Conservation (phyloP, 2,329 filamentous ascomycete genomes). For the Neurospora sp. region DNA sequence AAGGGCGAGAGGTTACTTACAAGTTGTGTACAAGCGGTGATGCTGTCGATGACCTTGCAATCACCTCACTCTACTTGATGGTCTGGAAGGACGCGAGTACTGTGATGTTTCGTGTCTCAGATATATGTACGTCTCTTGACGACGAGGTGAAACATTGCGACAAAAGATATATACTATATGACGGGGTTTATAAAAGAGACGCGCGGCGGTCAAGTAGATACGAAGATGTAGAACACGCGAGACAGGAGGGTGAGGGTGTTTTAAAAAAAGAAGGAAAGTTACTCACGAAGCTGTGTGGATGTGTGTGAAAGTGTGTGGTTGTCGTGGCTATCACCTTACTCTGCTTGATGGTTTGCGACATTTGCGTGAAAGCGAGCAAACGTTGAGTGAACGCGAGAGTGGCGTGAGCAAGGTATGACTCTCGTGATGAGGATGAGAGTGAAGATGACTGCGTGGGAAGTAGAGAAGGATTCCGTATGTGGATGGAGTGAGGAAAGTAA, state of each 20-base stretch:
- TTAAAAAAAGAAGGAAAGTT: background rate
- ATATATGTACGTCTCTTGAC: background rate
- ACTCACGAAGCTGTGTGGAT: background rate
- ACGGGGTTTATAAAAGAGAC: background rate
- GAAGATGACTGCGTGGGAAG: too few species aligned
- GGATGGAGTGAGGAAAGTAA: too few species aligned
- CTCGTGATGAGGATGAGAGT: background rate
- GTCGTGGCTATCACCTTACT: background rate
- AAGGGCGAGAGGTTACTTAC: background rate
- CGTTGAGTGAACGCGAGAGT: background rate
- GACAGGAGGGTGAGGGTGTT: background rate
- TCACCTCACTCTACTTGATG: background rate
- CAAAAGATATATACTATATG: background rate
- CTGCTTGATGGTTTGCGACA: background rate
- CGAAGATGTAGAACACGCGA: background rate
- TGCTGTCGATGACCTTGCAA: background rate
- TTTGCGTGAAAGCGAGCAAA: background rate
- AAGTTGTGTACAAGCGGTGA: background rate
- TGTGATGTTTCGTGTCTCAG: background rate
- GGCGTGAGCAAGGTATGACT: background rate
- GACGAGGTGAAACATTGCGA: background rate
- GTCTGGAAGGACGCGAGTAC: background rate
- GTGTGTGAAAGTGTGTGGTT: background rate
- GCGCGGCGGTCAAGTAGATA: background rate
- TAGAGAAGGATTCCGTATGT: too few species aligned